Evolutionary conservation across 768 basidiomycete species (phyloP).

Genomic region (Termitomyces heimii): DNA sequence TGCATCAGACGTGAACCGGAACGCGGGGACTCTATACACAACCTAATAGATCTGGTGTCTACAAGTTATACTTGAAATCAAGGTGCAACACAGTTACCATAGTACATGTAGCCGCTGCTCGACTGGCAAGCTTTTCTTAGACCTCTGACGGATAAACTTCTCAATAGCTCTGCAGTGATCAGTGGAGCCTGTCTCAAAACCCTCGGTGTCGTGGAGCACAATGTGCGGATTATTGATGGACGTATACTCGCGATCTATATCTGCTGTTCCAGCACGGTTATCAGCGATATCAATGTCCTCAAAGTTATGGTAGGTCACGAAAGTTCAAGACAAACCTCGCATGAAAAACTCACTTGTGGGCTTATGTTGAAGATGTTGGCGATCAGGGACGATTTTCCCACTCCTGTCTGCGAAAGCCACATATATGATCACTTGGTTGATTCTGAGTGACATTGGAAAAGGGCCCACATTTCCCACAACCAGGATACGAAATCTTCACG

Average conservation of each 20-base stretch:
- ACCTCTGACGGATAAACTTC: background rate
- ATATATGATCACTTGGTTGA: background rate
- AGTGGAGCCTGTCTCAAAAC: background rate
- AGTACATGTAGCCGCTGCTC: background rate
- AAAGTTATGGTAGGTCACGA: background rate
- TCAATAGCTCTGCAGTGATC: background rate
- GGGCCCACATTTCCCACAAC: constrained; percentile 1
- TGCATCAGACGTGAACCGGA: constrained; percentile 1
- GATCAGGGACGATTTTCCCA: constrained; percentile 2
- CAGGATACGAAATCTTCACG: background rate
- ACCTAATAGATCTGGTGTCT: background rate
- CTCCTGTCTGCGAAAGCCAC: background rate
- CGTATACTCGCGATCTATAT: constrained; percentile 1
- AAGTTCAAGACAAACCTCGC: background rate
- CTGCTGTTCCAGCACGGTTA: background rate
- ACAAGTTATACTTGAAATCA: background rate
- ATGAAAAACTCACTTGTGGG: background rate
- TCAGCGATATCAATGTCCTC: constrained; percentile 3
- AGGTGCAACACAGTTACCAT: background rate
- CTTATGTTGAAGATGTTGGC: background rate
- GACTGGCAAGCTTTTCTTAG: background rate
- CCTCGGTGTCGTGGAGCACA: background rate
- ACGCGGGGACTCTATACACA: background rate
- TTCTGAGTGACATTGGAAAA: background rate
- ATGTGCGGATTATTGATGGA: background rate